Base-by-base conservation (phyloP, 768 basidiomycete genomes). In the Pleurotus salmoneostramineus region DNA sequence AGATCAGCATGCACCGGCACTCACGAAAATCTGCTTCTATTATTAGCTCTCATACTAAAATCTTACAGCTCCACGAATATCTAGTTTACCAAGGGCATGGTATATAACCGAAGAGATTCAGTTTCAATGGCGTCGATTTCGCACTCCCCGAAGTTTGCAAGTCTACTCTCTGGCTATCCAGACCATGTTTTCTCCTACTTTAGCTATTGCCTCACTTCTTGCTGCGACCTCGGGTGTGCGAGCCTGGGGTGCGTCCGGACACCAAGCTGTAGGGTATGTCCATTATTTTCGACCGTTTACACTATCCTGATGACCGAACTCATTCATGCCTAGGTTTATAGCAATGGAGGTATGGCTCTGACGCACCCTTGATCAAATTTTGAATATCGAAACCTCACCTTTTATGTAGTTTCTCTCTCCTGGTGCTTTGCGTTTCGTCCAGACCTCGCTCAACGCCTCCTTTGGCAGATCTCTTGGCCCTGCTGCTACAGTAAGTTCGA, bases 401-500 rank as follows among this genome's bases (percentile, higher is more conserved):
- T 17, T 69, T 64, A 14, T 8, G 12, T 59, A 82, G 81, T 83
- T 83, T 64, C 68, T 83, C 21, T 72, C 73, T 10, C 74, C 80
- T 3, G 78, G 78, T 6, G 75, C 81, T 1, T 70, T 80, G 5
- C 66, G 74, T 3, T 80, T 79, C 58, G 82, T 83, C 3, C 64
- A 80, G 60, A 66, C 71, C 0, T 75, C 77, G 3, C 67, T 83
- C 6, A 77, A 77, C 0, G 67, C 77, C 0, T 75, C 69, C 0
- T 81, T 77, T 61, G 69, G 70, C 50, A 60, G 72, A 47, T 77
- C 78, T 6, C 75, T 84, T 15, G 81, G 81, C 1, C 74, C 75
- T 56, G 81, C 79, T 6, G 77, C 80, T 3, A 72, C 77, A 7
- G 80, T 82, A 56, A 60, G 70, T 35, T 45, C 46, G 15, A 37